Conservation (phyloP, 2,329 filamentous ascomycete genomes). For the Plenodomus tracheiphilus region DNA sequence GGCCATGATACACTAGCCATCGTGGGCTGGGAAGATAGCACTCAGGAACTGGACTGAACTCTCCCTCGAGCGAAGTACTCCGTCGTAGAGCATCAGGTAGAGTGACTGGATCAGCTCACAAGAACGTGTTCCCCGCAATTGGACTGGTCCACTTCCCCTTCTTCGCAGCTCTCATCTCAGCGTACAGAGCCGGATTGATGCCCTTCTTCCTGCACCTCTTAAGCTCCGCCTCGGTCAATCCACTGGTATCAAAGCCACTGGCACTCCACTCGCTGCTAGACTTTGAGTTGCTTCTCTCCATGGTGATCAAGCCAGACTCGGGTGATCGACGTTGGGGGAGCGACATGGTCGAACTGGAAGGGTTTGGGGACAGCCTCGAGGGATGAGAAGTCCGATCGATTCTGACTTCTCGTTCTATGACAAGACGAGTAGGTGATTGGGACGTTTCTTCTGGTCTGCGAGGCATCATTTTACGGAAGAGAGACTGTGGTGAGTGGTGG, state of each 20-base stretch:
- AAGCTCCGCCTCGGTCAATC: constrained; percentile 46
- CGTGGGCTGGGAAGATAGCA: no score
- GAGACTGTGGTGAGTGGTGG: constrained; percentile 20
- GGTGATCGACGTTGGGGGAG: background rate
- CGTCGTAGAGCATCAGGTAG: no score
- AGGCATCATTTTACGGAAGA: constrained; percentile 26
- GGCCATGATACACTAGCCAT: no score
- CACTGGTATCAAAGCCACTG: constrained; percentile 45
- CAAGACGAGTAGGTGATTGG: constrained; percentile 17
- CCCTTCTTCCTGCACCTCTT: constrained; percentile 52
- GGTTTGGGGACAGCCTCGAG: constrained; percentile 20
- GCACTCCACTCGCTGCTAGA: constrained; percentile 44
- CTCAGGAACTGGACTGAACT: no score
- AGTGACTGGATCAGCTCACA: no score
- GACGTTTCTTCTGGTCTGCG: constrained; percentile 15
- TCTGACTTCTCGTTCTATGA: constrained; percentile 39
- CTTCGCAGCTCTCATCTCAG: constrained; percentile 52
- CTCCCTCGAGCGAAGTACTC: no score
- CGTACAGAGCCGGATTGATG: constrained; percentile 51
- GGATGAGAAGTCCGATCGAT: constrained; percentile 40
- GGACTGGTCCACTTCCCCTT: constrained; percentile 45
- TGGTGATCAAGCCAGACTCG: background rate
- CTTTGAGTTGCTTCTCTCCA: constrained; percentile 16
- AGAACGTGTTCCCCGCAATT: constrained; percentile 40
- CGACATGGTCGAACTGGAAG: background rate